Conservation (phyloP, 139 green algal species). For the Mesostigma viride region DNA sequence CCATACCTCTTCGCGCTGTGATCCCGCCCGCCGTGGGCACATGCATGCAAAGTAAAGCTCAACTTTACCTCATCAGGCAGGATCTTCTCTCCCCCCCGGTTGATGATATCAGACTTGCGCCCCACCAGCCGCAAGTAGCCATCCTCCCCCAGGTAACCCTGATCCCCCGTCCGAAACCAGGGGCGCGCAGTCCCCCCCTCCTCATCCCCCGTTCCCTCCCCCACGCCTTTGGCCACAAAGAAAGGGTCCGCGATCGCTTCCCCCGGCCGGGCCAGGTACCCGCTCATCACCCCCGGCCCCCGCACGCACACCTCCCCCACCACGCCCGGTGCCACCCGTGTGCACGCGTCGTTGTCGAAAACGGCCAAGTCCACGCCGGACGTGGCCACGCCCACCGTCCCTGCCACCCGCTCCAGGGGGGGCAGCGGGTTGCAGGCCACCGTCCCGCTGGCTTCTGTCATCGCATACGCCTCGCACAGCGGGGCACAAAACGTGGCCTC, state of each 20-base stretch:
- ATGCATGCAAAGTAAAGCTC: too few species aligned
- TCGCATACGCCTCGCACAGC: slow-evolving; percentile 77
- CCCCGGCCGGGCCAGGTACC: slow-evolving; percentile 62
- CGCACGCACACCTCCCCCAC: slow-evolving; percentile 65
- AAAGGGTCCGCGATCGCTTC: too few species aligned
- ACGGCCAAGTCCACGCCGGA: slow-evolving; percentile 30
- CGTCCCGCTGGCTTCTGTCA: slow-evolving; percentile 76
- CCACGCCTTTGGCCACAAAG: too few species aligned
- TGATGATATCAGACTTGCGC: slow-evolving; percentile 78
- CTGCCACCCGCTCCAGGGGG: slow-evolving; percentile 23
- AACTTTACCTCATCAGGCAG: too few species aligned
- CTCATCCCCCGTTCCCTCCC: too few species aligned
- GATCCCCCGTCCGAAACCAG: slow-evolving; percentile 67
- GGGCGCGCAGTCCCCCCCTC: too few species aligned
- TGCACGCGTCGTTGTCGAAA: slow-evolving; percentile 22
- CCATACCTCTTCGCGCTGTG: too few species aligned
- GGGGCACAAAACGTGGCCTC: slow-evolving; percentile 53
- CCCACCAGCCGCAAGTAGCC: slow-evolving; percentile 72
- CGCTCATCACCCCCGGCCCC: slow-evolving; percentile 62
- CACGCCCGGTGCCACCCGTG: slow-evolving; percentile 15
- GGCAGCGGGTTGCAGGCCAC: slow-evolving; percentile 68
- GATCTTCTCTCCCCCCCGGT: slow-evolving; percentile 42
- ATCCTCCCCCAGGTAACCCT: slow-evolving; percentile 57
- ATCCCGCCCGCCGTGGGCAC: too few species aligned
- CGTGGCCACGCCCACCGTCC: slow-evolving; percentile 30